These are phyloP conservation scores for Hymenoscyphus albidus DNA, from an alignment of 2,329 filamentous ascomycete species.

Conservation along the genomic window DNA sequence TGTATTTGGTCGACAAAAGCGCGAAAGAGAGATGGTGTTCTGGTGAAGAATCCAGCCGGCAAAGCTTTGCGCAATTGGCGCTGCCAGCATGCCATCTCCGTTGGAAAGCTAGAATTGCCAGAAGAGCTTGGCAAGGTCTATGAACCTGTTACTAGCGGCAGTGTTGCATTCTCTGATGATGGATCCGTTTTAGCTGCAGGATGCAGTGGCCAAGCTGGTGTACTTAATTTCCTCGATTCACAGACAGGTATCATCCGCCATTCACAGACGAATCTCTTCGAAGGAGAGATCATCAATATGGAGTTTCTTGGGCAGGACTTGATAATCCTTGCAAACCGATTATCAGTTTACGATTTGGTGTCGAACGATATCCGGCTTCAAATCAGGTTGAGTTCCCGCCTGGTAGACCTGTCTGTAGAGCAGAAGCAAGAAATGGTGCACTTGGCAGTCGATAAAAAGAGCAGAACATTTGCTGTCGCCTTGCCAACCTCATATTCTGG, in stretches of 20 bases:
- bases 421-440: constrained; percentile 51
- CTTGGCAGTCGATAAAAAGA: constrained; percentile 66
- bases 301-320: constrained; percentile 70
- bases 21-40: constrained; percentile 64
- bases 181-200: constrained; percentile 76
- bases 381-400: constrained; percentile 50
- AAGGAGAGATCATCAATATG: constrained; percentile 61
- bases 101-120: constrained; percentile 41
- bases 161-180: constrained; percentile 76
- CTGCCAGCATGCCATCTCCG: constrained; percentile 56
- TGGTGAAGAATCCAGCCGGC: constrained; percentile 54
- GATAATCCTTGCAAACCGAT: constrained; percentile 67
- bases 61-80: constrained; percentile 70
- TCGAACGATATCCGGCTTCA: constrained; percentile 69
- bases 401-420: constrained; percentile 32
- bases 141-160: constrained; percentile 45
- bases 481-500: constrained; percentile 35
- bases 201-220: constrained; percentile 53
- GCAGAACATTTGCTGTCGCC: constrained; percentile 63
- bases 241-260: constrained; percentile 62
- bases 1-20: constrained; percentile 77
- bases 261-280: constrained; percentile 64
- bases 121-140: constrained; percentile 29
- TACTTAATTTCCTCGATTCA: constrained; percentile 74
- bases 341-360: constrained; percentile 82